These are phyloP conservation scores for Phytopythium oedochilum DNA, from an alignment of 352 stramenopile species.

Conservation along the genomic window DNA sequence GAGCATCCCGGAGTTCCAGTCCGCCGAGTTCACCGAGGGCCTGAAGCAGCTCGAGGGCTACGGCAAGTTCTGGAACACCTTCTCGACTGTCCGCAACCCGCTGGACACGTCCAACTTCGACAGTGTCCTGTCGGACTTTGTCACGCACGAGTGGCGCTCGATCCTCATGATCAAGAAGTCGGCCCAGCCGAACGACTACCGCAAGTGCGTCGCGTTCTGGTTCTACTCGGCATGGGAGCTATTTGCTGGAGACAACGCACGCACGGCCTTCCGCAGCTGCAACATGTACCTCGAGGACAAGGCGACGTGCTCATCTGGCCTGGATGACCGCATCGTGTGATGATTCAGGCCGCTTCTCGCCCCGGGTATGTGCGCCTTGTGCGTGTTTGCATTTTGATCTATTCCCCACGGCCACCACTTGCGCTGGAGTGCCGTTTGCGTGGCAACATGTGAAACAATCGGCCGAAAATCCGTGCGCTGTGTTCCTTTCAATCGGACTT, in stretches of 20 bases:
- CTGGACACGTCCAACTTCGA: slow-evolving; percentile 72
- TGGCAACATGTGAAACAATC: neutral
- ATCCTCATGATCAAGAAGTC: slow-evolving; percentile 82
- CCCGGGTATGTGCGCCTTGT: neutral
- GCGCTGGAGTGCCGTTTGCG: neutral
- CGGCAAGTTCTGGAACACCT: slow-evolving; percentile 82
- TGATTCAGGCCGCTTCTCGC: neutral
- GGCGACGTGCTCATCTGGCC: slow-evolving; percentile 20
- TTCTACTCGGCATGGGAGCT: slow-evolving; percentile 85
- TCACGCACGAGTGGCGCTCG: slow-evolving; percentile 67
- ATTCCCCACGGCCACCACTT: neutral
- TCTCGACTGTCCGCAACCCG: slow-evolving; percentile 70
- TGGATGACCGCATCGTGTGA: slow-evolving; percentile 5
- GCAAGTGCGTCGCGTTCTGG: slow-evolving; percentile 86
- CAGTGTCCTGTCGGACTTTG: slow-evolving; percentile 61
- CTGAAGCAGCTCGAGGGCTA: slow-evolving; percentile 76
- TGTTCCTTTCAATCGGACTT: slow-evolving; percentile 6
- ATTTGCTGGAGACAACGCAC: slow-evolving; percentile 71
- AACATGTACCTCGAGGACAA: slow-evolving; percentile 87
- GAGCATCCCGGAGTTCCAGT: slow-evolving; percentile 56
- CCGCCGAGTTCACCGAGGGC: slow-evolving; percentile 60
- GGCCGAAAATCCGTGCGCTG: neutral
- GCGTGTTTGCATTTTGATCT: slow-evolving; percentile 5
- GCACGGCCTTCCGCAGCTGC: slow-evolving; percentile 69
- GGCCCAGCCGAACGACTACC: slow-evolving; percentile 81